Percentiles rank a stretch among this genome's conserved stretches.
phyloP scores from a whole-genome alignment of 768 basidiomycete species.

The Pholiota conissans region DNA sequence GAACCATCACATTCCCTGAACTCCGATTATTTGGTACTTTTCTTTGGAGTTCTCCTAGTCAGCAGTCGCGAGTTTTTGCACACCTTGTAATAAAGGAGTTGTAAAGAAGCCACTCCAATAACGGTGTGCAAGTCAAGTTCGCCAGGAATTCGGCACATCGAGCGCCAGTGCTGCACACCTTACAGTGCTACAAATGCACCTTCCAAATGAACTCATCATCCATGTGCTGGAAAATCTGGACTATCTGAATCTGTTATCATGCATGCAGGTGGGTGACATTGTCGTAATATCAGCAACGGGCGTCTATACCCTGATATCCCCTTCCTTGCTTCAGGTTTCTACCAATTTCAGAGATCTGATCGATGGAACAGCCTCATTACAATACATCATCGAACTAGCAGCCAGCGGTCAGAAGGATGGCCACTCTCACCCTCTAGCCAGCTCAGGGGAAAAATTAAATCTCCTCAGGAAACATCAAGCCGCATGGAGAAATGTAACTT shows the following conservation, averaged over 20 bases:
- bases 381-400: slow-evolving; percentile 46
- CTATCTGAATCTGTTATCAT: not conserved
- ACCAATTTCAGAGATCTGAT: slow-evolving; percentile 14
- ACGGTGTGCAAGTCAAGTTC: too few relatives aligned
- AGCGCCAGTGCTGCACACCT: too few relatives aligned
- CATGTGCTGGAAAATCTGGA: slow-evolving; percentile 5
- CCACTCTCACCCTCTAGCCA: slow-evolving; percentile 20
- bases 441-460: slow-evolving; percentile 34
- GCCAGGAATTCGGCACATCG: too few relatives aligned
- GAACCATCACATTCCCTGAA: too few relatives aligned
- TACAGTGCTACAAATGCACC: too few relatives aligned
- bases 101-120: too few relatives aligned
- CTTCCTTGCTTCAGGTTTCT: slow-evolving; percentile 13
- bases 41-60: too few relatives aligned
- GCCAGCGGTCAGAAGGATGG: slow-evolving; percentile 43
- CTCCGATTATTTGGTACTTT: too few relatives aligned
- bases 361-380: slow-evolving; percentile 28
- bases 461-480: slow-evolving; percentile 36
- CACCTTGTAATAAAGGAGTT: too few relatives aligned
- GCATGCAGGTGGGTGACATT: not conserved
- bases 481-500: slow-evolving; percentile 40
- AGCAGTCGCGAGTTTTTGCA: too few relatives aligned
- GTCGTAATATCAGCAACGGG: not conserved
- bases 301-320: not conserved
- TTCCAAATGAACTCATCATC: not conserved